A percentile compares a stretch with the other conserved stretches of the same genome.
Conservation (phyloP, 108 stramenopile species). For the Fistulifera solaris region DNA sequence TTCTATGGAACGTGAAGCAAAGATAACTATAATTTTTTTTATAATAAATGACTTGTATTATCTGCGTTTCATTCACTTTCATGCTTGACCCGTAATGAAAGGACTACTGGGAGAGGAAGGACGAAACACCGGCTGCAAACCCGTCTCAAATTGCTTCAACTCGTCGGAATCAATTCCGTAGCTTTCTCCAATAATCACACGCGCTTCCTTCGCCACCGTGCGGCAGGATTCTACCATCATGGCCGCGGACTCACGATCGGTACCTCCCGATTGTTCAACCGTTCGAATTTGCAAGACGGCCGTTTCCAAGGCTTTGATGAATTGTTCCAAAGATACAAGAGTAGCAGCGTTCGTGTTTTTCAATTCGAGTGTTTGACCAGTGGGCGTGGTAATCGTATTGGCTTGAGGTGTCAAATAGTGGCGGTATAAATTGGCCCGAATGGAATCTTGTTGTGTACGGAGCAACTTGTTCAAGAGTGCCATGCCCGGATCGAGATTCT, state of each 20-base stretch:
- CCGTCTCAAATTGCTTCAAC: constrained; percentile 50
- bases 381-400: constrained; percentile 58
- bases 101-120: constrained; percentile 43
- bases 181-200: constrained; percentile 50
- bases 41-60: constrained; percentile 7
- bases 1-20: constrained; percentile 68
- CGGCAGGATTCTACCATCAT: constrained; percentile 64
- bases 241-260: constrained; percentile 47
- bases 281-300: constrained; percentile 69
- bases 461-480: constrained; percentile 77
- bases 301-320: constrained; percentile 49
- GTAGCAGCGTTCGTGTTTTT: constrained; percentile 21
- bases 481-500: constrained; percentile 61
- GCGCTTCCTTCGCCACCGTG: constrained; percentile 67
- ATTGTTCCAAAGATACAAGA: constrained; percentile 51
- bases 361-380: constrained; percentile 61
- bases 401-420: constrained; percentile 67
- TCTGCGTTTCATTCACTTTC: background rate
- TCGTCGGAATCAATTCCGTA: constrained; percentile 59
- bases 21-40: background rate
- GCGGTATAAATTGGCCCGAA: constrained; percentile 62
- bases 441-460: constrained; percentile 58
- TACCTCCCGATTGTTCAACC: constrained; percentile 57
- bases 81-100: constrained; percentile 31
- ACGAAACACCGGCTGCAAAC: constrained; percentile 70